phyloP scores from a whole-genome alignment of 306 rosid genomes.

The Ziziphus jujuba region DNA sequence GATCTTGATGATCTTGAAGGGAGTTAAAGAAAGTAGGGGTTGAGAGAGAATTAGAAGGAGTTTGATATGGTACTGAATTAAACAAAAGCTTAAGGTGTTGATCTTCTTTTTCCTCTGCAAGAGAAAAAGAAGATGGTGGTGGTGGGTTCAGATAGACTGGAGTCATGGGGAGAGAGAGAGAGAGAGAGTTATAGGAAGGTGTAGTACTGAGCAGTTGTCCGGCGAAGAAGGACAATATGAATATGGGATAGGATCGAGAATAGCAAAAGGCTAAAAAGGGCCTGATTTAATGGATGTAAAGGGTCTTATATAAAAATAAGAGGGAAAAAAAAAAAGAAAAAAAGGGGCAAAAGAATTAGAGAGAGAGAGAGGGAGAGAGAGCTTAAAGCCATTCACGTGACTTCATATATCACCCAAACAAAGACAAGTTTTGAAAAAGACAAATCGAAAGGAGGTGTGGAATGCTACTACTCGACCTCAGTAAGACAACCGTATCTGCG shows the following conservation, averaged over 20 bases:
- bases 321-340: slow-evolving; percentile 23
- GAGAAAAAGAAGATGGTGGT: slow-evolving; percentile 38
- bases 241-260: slow-evolving; percentile 35
- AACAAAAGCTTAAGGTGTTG: slow-evolving; percentile 35
- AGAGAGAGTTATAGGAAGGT: not conserved
- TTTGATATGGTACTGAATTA: slow-evolving; percentile 8
- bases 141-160: slow-evolving; percentile 48
- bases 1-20: slow-evolving; percentile 25
- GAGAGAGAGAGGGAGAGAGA: too few relatives aligned
- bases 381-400: slow-evolving; percentile 59
- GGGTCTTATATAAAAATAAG: slow-evolving; percentile 28
- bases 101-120: slow-evolving; percentile 28
- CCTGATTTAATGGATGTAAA: slow-evolving; percentile 23
- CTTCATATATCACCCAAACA: slow-evolving; percentile 34
- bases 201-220: slow-evolving; percentile 19
- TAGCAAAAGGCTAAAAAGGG: slow-evolving; percentile 24
- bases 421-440: slow-evolving; percentile 37
- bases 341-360: slow-evolving; percentile 30
- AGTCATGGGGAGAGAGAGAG: slow-evolving; percentile 39
- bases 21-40: slow-evolving; percentile 28
- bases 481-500: slow-evolving; percentile 42
- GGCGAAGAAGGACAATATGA: slow-evolving; percentile 25
- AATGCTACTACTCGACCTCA: slow-evolving; percentile 50
- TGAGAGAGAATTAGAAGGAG: slow-evolving; percentile 40
- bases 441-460: slow-evolving; percentile 46